Conservation (phyloP, 2,329 filamentous ascomycete genomes). For the Trichoderma cornu-damae region DNA sequence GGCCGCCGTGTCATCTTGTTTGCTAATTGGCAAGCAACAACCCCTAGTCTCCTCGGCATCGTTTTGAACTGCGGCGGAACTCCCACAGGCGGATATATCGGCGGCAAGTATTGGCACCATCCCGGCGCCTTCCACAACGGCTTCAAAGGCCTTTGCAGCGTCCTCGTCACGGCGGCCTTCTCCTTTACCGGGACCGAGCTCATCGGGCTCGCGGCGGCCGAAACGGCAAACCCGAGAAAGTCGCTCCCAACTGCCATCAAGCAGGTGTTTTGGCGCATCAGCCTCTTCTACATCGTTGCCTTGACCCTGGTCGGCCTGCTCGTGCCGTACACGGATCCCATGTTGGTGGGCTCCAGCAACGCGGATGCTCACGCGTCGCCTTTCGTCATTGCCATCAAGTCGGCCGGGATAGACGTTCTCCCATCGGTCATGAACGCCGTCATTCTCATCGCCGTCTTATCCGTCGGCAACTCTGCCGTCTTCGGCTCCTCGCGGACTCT, state of each 20-base stretch:
- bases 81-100: constrained; percentile 68
- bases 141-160: constrained; percentile 74
- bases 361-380: constrained; percentile 72
- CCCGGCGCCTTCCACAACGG: constrained; percentile 79
- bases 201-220: constrained; percentile 69
- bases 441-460: constrained; percentile 83
- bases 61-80: constrained; percentile 80
- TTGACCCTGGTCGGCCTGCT: constrained; percentile 75
- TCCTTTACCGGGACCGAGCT: constrained; percentile 71
- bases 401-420: constrained; percentile 73
- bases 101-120: constrained; percentile 66
- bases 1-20: too few species aligned
- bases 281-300: constrained; percentile 81
- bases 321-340: constrained; percentile 64
- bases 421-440: constrained; percentile 89
- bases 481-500: constrained; percentile 89
- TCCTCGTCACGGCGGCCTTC: constrained; percentile 72
- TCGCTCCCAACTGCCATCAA: constrained; percentile 81
- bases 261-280: constrained; percentile 93
- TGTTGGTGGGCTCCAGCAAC: constrained; percentile 55
- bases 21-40: not conserved
- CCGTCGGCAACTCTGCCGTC: constrained; percentile 84
- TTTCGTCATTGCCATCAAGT: constrained; percentile 86
- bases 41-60: constrained; percentile 69
- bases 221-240: constrained; percentile 71